Base-by-base conservation (phyloP, 2,329 filamentous ascomycete genomes). In the Aspergillus pseudotamarii region DNA sequence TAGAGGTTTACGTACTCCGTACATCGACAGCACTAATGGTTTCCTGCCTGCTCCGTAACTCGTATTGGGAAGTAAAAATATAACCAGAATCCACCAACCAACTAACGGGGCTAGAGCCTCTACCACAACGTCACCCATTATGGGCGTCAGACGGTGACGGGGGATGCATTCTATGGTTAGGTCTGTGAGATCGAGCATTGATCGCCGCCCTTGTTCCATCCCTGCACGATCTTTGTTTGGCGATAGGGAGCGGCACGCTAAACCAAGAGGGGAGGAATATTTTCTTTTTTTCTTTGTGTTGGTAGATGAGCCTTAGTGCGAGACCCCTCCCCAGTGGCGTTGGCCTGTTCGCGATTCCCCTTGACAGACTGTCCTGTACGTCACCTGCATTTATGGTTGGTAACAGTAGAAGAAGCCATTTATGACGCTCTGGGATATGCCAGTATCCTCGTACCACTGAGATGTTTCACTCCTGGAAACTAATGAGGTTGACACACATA, bases 211-310 rank as follows among this genome's bases (percentile, higher is more conserved):
- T 60, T 58, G 32, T 56, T 53, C 54, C 48, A 63, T 58, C 53
- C 43, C 60, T 64, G 58, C 63, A 66, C 54, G 64, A 63, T 64
- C 63, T 57, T 48, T 48, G 45, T 63, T 43, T 34, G 41, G 50
- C 41, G 46, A 59, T 34, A 11, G 50, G 19, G 26, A 43, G 32
- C 36, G 28, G 32, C 28, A 32, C 51, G 21, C 51, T 55, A 55
- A 55, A 55, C 51, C 32, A 26, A 38, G n/a, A 36, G 6, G n/a
- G 51, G 21, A 38, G 16, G 14, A 11, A 11, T 10, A 19, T 21
- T n/a, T 51, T 34, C 19, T 12, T 9, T n/a, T 34, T 51, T n/a
- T 4, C n/a, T 32, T 2, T 34, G 48, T 19, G 48, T 51, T 21
- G 26, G 51, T 36, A 12, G 9, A 6, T 23, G 5, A 21, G 32